Evolutionary conservation across 768 basidiomycete species (phyloP).

Genomic region (Amanita pallidorosea): DNA sequence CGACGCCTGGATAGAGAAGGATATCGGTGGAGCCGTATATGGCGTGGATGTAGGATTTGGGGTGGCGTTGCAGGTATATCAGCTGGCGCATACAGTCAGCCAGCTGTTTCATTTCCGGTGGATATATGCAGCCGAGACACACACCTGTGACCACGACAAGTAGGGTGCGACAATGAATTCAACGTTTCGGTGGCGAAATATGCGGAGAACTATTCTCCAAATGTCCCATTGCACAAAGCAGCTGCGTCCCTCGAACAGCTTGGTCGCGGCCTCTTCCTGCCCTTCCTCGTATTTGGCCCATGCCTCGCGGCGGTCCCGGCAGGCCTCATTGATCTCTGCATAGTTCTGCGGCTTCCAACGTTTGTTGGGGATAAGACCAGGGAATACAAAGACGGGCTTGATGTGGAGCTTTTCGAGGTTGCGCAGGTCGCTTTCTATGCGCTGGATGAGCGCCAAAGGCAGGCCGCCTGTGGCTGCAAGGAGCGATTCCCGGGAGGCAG

Average conservation of each 20-base stretch:
- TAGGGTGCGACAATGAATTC: conserved; percentile 97
- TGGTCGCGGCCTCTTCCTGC: conserved; percentile 81
- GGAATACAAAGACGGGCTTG: conserved; percentile 98
- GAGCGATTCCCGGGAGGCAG: conserved; percentile 78
- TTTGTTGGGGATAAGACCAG: conserved; percentile 73
- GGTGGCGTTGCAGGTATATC: conserved; percentile 89
- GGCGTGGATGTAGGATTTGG: conserved; percentile 89
- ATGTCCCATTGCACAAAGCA: conserved; percentile 79
- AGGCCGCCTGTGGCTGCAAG: conserved; percentile 93
- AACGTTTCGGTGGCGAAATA: conserved; percentile 90
- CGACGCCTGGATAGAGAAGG: conserved; percentile 77
- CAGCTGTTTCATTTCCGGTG: not conserved
- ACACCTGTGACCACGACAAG: conserved; percentile 89
- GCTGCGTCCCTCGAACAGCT: conserved; percentile 69
- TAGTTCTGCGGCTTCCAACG: conserved; percentile 57
- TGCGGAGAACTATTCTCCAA: conserved; percentile 86
- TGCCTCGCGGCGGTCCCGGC: conserved; percentile 70
- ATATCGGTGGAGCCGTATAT: conserved; percentile 88
- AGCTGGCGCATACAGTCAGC: conserved; percentile 38
- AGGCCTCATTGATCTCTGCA: conserved; percentile 52
- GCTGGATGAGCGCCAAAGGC: conserved; percentile 76
- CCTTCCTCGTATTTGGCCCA: conserved; percentile 93
- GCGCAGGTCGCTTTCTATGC: conserved; percentile 88
- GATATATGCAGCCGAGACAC: conserved; percentile 25
- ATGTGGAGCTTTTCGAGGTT: conserved; percentile 84